Evolutionary conservation across 2,329 filamentous ascomycete genomes (phyloP), one percentile per base, ranked within the genome.

Genomic region (Coleophoma cylindrospora): DNA sequence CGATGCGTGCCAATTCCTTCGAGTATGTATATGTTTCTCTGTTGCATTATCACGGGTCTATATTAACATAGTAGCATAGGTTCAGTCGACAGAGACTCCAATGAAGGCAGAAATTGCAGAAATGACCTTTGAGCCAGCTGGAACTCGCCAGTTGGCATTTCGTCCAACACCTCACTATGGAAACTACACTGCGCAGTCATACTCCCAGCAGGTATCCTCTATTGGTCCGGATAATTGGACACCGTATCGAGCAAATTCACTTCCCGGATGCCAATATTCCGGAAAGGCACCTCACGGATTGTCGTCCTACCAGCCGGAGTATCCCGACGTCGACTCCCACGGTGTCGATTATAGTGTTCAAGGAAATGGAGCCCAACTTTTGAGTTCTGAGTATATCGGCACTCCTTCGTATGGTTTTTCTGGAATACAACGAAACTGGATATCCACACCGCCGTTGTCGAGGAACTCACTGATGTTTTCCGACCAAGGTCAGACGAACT

Each of bases 1-100:
- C 22, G 80, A 84, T 19, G 73, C 77, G 6, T 96, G 92, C 65
- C 80, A 85, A 50, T 96, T 95, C 63, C 74, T 95, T 55, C 80
- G 92, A 68, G 92, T 95, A 75, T 64, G 69, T 52, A 44, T 37
- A 40, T 34, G 6, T 21, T 14, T 21, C 38, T 11, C 40, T 34
- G 36, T 14, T 32, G 6, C 17, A 48, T 34, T 22, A 37, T 10
- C n/a, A 48, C 40, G 43, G 34, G 22, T 44, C 22, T 40, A 40
- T 50, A 36, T 47, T 55, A 38, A 27, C 27, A 10, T 27, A 10
- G 27, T 27, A 10, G 3, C 9, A 57, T 53, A 66, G 62, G 61
- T 66, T n/a, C 59, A 57, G 50, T 64, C 62, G 8, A 45, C 43
- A 21, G 57, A 58, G 43, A 50, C 56, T 27, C 53, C 48, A n/a